A percentile compares a stretch with the other conserved stretches of the same genome.
phyloP scores from a whole-genome alignment of 2,329 filamentous ascomycete genomes.

The Paracoccidioides brasiliensis region DNA sequence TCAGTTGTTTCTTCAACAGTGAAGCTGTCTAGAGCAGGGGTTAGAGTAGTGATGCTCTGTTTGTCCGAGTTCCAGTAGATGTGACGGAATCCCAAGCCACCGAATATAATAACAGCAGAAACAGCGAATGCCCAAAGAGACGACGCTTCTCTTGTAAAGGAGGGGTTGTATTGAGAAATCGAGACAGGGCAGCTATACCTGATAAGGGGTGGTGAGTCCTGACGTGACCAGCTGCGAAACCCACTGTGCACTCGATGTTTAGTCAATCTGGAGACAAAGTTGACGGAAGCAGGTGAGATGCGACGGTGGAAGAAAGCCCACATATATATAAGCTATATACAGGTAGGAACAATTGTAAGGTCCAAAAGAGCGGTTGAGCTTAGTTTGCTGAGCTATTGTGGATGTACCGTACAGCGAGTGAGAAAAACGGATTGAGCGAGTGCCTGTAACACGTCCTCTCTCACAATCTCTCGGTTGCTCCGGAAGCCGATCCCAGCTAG shows the following conservation, averaged over 20 bases:
- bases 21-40: not conserved
- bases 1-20: conserved; percentile 7
- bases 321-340: not conserved
- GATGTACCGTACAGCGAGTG: not conserved
- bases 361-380: not conserved
- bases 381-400: not conserved
- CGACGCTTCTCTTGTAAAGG: conserved; percentile 19
- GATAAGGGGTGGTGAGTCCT: not conserved
- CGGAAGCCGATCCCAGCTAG: conserved; percentile 1
- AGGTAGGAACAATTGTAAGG: not conserved
- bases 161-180: conserved; percentile 10
- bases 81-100: conserved; percentile 23
- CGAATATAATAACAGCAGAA: conserved; percentile 21
- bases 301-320: conserved; percentile 18
- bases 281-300: conserved; percentile 22
- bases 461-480: not conserved
- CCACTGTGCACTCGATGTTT: conserved; percentile 6
- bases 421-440: not conserved
- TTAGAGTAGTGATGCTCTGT: not conserved
- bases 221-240: conserved; percentile 1
- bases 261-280: conserved; percentile 11
- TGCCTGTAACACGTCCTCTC: not conserved
- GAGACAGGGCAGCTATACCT: not conserved
- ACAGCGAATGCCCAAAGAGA: conserved; percentile 27
- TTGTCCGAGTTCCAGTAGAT: conserved; percentile 16